phyloP scores from a whole-genome alignment of 441 rosid species.

The Euphorbia corollata region DNA sequence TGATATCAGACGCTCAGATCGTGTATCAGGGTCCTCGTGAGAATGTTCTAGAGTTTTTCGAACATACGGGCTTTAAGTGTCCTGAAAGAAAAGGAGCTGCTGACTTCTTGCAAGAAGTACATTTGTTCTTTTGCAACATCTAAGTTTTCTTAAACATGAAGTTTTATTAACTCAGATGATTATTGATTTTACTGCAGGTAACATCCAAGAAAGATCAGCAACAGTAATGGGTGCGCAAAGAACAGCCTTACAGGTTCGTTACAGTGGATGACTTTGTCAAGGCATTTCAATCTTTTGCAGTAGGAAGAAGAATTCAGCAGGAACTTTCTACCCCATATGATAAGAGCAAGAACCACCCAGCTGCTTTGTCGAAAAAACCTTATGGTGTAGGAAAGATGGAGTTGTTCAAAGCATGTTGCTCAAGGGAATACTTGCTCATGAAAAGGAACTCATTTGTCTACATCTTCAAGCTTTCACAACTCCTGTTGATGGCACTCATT shows the following conservation, averaged over 20 bases:
- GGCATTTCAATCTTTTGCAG: conserved; percentile 62
- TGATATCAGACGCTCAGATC: conserved; percentile 60
- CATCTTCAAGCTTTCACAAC: conserved; percentile 59
- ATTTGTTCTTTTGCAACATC: background rate
- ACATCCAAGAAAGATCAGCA: conserved; percentile 84
- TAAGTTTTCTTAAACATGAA: conserved; percentile 21
- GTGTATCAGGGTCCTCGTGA: conserved; percentile 72
- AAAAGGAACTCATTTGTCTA: conserved; percentile 82
- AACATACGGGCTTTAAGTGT: conserved; percentile 67
- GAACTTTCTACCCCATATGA: conserved; percentile 58
- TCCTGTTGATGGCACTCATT: conserved; percentile 35
- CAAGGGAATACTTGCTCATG: conserved; percentile 74
- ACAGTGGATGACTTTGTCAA: conserved; percentile 57
- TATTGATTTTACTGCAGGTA: conserved; percentile 50
- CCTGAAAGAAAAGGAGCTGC: conserved; percentile 81
- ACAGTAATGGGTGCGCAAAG: conserved; percentile 65
- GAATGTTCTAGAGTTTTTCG: conserved; percentile 54
- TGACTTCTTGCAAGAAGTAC: conserved; percentile 68
- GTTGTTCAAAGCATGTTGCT: conserved; percentile 48
- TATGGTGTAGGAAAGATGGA: conserved; percentile 59
- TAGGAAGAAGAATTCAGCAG: conserved; percentile 44
- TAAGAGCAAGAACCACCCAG: conserved; percentile 59
- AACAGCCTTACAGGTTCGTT: conserved; percentile 55
- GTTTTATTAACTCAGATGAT: conserved; percentile 42
- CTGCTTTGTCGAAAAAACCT: conserved; percentile 56